A percentile compares a stretch with the other conserved stretches of the same genome.
These are phyloP conservation scores for Zanthoxylum bungeanum DNA, from an alignment of 345 rosid species.

Conservation along the genomic window DNA sequence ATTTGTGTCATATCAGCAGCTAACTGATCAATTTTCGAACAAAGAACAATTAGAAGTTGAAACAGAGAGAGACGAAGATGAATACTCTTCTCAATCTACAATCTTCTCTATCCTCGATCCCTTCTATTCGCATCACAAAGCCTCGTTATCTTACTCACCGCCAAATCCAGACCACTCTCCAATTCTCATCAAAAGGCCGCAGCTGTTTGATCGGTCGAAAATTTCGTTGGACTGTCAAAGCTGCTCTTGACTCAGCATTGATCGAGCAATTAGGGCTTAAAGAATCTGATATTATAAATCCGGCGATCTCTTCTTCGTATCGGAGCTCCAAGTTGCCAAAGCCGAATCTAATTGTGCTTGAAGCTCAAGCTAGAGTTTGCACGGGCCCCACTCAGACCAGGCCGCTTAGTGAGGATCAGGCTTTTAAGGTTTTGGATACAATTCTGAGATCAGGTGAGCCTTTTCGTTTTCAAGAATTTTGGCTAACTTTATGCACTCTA, in stretches of 20 bases:
- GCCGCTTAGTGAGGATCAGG: conserved; percentile 73
- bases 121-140: conserved; percentile 25
- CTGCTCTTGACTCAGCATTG: conserved; percentile 42
- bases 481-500: background rate
- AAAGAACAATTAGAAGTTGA: background rate
- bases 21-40: background rate
- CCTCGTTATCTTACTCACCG: conserved; percentile 16
- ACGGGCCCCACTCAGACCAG: conserved; percentile 91
- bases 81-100: conserved; percentile 46
- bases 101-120: conserved; percentile 29
- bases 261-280: conserved; percentile 60
- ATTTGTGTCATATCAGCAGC: background rate
- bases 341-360: conserved; percentile 83
- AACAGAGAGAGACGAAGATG: conserved; percentile 36
- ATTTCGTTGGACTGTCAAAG: conserved; percentile 28
- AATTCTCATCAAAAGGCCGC: conserved; percentile 20
- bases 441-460: conserved; percentile 69
- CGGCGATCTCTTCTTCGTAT: conserved; percentile 70
- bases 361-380: conserved; percentile 96
- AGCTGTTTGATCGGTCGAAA: conserved; percentile 28
- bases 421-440: conserved; percentile 67
- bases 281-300: conserved; percentile 60
- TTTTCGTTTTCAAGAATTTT: background rate
- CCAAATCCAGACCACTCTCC: conserved; percentile 17
- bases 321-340: conserved; percentile 54